Percentiles rank a stretch among this genome's conserved stretches.
Evolutionary conservation across 768 basidiomycete species (phyloP).

Genomic region (Lactarius quietus): DNA sequence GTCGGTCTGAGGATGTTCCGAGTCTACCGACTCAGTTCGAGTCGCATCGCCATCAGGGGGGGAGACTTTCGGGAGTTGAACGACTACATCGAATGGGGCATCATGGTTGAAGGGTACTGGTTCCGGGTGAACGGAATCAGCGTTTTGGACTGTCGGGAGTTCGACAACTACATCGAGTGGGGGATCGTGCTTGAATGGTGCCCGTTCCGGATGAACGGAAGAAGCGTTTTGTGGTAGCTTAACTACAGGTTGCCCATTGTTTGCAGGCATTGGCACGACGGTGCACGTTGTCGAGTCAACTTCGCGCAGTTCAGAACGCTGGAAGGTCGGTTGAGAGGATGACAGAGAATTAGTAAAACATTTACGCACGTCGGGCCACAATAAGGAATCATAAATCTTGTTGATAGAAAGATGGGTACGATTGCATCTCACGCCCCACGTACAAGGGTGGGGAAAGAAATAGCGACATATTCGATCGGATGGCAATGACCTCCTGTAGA

Average conservation of each 20-base stretch:
- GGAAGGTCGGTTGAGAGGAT: not conserved
- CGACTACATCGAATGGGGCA: not conserved
- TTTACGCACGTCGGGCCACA: not conserved
- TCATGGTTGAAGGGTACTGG: not conserved
- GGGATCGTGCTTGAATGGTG: not conserved
- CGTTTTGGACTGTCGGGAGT: not conserved
- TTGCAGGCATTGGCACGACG: not conserved
- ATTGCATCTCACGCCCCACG: not conserved
- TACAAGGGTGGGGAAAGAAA: not conserved
- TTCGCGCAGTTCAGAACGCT: not conserved
- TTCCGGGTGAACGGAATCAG: too few relatives aligned
- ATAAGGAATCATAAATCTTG: not conserved
- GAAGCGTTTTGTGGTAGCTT: not conserved
- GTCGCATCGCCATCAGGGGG: not conserved
- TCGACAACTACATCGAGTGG: not conserved
- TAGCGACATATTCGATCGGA: slow-evolving; percentile 1
- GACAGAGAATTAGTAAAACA: not conserved
- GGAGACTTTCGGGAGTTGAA: not conserved
- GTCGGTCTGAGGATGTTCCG: not conserved
- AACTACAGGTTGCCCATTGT: not conserved
- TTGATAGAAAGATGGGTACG: not conserved
- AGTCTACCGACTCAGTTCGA: too few relatives aligned
- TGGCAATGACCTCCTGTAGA: not conserved
- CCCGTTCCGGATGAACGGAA: not conserved
- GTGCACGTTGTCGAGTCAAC: not conserved